Base-by-base conservation (phyloP, 192 early-diverging fungal genomes). In the Allomyces macrogynus region DNA sequence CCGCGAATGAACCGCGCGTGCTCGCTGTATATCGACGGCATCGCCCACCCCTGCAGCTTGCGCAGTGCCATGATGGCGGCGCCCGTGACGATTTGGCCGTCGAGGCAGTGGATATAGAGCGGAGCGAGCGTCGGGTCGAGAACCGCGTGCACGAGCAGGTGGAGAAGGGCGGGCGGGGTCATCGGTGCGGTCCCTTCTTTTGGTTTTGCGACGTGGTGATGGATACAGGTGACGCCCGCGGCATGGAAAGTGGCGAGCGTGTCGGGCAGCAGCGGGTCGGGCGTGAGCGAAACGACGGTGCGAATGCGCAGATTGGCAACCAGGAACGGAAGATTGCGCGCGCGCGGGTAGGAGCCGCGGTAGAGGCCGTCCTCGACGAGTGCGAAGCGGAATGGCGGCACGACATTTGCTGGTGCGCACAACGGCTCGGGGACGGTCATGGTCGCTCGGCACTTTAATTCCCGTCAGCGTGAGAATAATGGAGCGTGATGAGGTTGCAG, bases 31-130 rank as follows among this genome's bases (percentile, higher is more conserved):
- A 80, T 77, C 24, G 80, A 81, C 10, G 87, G 76, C 25, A 84
- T 69, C 10, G 81, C 85, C 94, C 94, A 97, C 68, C 87, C 80
- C 77, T 95, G 90, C 60, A 98, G 71, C 67, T 90, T 93, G 42
- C 95, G 80, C 66, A 98, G 67, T 70, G 89, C 92, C 68, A 88
- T 85, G 14, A 94, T 72, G 2, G 90, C 80, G 4, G 92, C 72
- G 0, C 89, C 88, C 3, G 89, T 95, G 40, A 92, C 89, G 65
- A 87, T 80, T 1, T 87, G 82, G 16, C 93, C 93, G 69, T 96
- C 90, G 27, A 90, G 72, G 68, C 93, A 96, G 71, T 98, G 95
- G 5, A 98, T 65, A 68, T 88, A 96, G 24, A 93, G 66, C 0
- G 93, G 95, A 57, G 78, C 68, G 62, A 85, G 83, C 1, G 65